Base-by-base conservation (phyloP, 2,329 filamentous ascomycete species). In the Hypoxylon rubiginosum region DNA sequence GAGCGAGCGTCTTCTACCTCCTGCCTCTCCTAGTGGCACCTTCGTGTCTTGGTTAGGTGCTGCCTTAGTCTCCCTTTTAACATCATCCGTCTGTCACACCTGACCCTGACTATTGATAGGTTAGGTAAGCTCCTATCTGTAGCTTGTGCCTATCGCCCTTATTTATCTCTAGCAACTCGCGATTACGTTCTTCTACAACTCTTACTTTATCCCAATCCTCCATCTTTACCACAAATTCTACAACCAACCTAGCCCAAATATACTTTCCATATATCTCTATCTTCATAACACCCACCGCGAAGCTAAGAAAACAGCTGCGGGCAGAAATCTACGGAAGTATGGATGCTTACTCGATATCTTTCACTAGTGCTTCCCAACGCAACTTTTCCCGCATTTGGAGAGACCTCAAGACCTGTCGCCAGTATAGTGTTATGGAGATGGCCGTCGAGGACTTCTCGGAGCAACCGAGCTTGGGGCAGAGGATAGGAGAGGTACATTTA, bases 331-430 rank as follows among this genome's bases (percentile, higher is more conserved):
- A 28, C 21, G 17, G 13, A 55, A 68, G 52, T 46, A 86, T 86
- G 84, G 84, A 86, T 77, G 82, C 83, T 82, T 83, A 85, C 77
- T 82, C 82, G 28, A 80, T 85, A 72, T 85, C 80, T 39, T 82
- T 77, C 72, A 82, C 80, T 69, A 85, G 82, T 73, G 75, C 80
- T 30, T 75, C 81, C 17, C 77, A 76, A 53, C 80, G 82, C 68
- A 77, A 75, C 59, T 78, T 80, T 26, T 86, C 84, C 48, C 82
- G 79, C 56, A 82, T 86, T 55, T 85, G 85, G 72, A 82, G 82
- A 66, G 84, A 86, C 71, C 78, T 86, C 24, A 79, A 79, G 68
- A 77, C 79, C 24, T 80, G 79, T 54, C 81, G 79, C 50, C 74
- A 78, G 24, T 77, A 78, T 46, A 80, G 74, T 63, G 70, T 80